Evolutionary conservation across 352 stramenopile species (phyloP).

Genomic region (Saprolegnia diclina): DNA sequence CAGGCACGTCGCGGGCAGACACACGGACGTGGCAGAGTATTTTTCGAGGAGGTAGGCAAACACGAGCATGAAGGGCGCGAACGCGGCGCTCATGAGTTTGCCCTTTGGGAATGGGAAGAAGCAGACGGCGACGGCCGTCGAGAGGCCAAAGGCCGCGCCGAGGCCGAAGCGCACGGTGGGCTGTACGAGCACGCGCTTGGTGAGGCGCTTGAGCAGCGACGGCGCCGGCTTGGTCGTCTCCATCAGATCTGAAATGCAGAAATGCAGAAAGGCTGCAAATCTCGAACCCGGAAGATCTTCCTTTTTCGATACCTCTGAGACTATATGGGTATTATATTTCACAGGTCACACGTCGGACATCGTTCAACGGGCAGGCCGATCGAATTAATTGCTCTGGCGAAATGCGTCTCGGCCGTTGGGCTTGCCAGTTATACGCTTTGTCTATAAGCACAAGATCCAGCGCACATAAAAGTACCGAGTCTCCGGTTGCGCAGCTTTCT

Average conservation of each 20-base stretch:
- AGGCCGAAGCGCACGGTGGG: constrained; percentile 21
- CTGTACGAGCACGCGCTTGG: constrained; percentile 12
- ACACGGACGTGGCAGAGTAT: constrained; percentile 20
- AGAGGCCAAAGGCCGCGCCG: constrained; percentile 18
- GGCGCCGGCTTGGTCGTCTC: neutral
- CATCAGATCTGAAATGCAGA: neutral
- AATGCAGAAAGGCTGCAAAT: constrained; percentile 10
- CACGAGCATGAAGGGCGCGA: constrained; percentile 9
- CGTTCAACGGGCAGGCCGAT: no score
- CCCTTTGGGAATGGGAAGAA: constrained; percentile 26
- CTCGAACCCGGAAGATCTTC: constrained; percentile 9
- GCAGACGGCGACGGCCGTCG: constrained; percentile 15
- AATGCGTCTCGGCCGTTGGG: no score
- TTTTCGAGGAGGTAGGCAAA: constrained; percentile 26
- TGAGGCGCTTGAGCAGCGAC: constrained; percentile 1
- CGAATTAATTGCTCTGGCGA: no score
- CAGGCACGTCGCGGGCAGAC: constrained; percentile 15
- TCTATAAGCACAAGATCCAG: no score
- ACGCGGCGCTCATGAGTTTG: constrained; percentile 15
- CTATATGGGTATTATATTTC: neutral
- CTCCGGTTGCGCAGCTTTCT: no score
- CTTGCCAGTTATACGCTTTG: no score
- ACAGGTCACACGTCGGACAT: neutral
- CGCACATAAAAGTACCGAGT: no score
- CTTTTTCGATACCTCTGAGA: neutral